A percentile compares a stretch with the other conserved stretches of the same genome.
These are phyloP conservation scores for Phytopythium sindhum DNA, from an alignment of 352 stramenopile genomes.

Conservation along the genomic window DNA sequence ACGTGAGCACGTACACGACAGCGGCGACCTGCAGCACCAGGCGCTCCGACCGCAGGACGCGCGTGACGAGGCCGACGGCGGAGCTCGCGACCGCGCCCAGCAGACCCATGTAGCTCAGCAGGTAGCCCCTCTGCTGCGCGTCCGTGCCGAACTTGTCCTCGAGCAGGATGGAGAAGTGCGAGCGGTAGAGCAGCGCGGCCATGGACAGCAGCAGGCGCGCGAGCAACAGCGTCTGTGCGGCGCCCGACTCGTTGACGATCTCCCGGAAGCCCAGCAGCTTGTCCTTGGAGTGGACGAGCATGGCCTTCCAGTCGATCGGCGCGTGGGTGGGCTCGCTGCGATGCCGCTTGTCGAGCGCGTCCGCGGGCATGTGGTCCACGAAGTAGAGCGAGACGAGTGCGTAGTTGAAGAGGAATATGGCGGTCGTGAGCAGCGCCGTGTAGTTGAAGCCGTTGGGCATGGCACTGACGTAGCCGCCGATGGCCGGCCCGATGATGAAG, in stretches of 20 bases:
- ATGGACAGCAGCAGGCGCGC: conserved; percentile 71
- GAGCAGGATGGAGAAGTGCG: conserved; percentile 71
- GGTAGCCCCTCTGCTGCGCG: conserved; percentile 53
- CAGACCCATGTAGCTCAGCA: conserved; percentile 82
- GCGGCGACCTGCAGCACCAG: conserved; percentile 60
- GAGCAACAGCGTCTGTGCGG: conserved; percentile 63
- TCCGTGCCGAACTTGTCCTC: conserved; percentile 80
- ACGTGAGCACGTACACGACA: conserved; percentile 68
- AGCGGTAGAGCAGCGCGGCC: conserved; percentile 73
- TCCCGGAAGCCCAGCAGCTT: conserved; percentile 64
- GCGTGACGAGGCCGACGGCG: conserved; percentile 51
- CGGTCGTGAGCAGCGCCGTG: conserved; percentile 67
- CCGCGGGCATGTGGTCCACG: conserved; percentile 16
- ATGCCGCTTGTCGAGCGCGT: not conserved
- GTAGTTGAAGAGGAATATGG: conserved; percentile 71
- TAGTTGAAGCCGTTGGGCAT: conserved; percentile 79
- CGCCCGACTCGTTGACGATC: conserved; percentile 59
- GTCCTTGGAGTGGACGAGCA: conserved; percentile 41
- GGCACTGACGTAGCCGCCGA: conserved; percentile 68
- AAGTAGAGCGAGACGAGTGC: conserved; percentile 60
- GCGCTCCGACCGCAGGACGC: conserved; percentile 45
- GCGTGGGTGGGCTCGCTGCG: not conserved
- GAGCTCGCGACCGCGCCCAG: conserved; percentile 64
- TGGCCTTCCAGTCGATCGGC: conserved; percentile 23
- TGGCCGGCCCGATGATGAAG: conserved; percentile 70